Percentiles rank a stretch among this genome's conserved stretches.
phyloP scores from a whole-genome alignment of 306 rosid species.

The Astragalus glycyphyllos region DNA sequence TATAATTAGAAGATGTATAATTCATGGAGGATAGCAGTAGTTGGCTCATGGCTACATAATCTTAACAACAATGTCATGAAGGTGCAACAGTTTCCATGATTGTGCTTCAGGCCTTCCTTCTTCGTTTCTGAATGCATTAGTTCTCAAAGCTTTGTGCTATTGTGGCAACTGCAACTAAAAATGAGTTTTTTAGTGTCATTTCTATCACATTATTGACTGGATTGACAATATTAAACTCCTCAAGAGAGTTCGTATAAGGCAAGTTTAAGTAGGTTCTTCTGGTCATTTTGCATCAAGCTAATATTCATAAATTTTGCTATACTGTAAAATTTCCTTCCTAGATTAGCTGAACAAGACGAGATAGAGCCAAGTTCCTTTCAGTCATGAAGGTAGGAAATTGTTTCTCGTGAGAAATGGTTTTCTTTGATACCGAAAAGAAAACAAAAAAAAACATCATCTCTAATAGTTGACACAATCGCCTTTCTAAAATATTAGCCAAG shows the following conservation, averaged over 20 bases:
- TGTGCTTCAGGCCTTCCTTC: conserved; percentile 5
- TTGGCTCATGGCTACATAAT: neutral
- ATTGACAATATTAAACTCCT: neutral
- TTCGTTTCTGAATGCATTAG: too few species aligned
- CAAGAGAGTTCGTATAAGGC: too few species aligned
- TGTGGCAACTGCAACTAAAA: neutral
- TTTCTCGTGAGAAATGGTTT: conserved; percentile 12
- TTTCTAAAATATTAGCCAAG: neutral
- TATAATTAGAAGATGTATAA: neutral
- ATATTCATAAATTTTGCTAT: too few species aligned
- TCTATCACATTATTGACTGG: neutral
- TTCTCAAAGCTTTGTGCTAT: neutral
- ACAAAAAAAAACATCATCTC: conserved; percentile 13
- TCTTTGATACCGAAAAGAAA: neutral
- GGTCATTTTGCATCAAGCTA: too few species aligned
- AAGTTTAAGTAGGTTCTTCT: too few species aligned
- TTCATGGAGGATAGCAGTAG: neutral
- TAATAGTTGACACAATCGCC: neutral
- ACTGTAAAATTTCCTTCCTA: too few species aligned
- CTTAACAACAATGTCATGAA: neutral
- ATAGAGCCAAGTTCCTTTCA: too few species aligned
- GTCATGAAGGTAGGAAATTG: conserved; percentile 12
- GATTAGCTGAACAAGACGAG: too few species aligned
- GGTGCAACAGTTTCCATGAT: neutral
- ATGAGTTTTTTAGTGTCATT: neutral